A percentile compares a stretch with the other conserved stretches of the same genome.
These are phyloP conservation scores for Sextonia rubra DNA, from an alignment of 164 flowering plant genomes.

Conservation along the genomic window DNA sequence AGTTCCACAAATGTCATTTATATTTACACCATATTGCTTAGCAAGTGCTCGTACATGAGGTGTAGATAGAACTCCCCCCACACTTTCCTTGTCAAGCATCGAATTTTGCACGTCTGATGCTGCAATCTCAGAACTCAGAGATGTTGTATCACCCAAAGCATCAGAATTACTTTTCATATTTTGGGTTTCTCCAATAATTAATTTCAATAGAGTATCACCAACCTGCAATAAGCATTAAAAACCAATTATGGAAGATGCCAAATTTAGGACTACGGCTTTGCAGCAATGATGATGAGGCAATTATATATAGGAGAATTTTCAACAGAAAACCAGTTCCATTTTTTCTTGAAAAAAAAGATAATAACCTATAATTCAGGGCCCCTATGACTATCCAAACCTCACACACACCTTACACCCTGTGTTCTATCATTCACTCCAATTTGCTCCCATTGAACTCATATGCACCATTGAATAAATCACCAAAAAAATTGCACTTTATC, in stretches of 20 bases:
- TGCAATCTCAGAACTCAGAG: slow-evolving; percentile 18
- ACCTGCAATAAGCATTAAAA: slow-evolving; percentile 43
- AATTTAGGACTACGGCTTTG: neutral
- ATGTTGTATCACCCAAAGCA: slow-evolving; percentile 9
- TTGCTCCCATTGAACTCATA: too few relatives aligned
- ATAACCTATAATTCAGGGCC: too few relatives aligned
- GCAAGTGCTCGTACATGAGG: slow-evolving; percentile 83
- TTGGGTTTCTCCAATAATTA: slow-evolving; percentile 47
- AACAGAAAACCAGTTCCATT: too few relatives aligned
- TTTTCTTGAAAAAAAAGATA: too few relatives aligned
- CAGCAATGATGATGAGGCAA: too few relatives aligned
- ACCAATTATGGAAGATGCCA: neutral
- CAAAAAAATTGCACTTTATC: too few relatives aligned
- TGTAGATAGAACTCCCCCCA: slow-evolving; percentile 53
- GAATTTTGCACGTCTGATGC: slow-evolving; percentile 19
- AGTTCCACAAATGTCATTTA: slow-evolving; percentile 67
- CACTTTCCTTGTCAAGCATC: slow-evolving; percentile 10
- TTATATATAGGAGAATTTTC: too few relatives aligned
- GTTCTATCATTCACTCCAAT: too few relatives aligned
- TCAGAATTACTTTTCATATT: slow-evolving; percentile 20
- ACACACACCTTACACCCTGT: too few relatives aligned
- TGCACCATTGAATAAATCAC: too few relatives aligned
- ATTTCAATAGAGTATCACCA: slow-evolving; percentile 82
- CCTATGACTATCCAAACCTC: too few relatives aligned
- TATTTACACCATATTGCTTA: slow-evolving; percentile 57